Evolutionary conservation across 2,329 filamentous ascomycete species (phyloP).

Genomic region (Dactylonectria estremocensis): DNA sequence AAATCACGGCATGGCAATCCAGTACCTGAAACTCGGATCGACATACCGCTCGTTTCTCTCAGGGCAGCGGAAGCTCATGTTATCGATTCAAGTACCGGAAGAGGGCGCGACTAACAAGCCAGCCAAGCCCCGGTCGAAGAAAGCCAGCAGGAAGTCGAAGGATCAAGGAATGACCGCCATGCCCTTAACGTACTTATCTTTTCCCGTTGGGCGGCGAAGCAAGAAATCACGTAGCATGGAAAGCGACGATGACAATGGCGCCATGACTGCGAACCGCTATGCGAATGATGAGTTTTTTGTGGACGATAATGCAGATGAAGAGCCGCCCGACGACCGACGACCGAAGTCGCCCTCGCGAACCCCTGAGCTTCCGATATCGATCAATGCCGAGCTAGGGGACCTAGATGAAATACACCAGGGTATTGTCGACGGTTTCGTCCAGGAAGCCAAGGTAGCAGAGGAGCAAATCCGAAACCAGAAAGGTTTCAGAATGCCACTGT

Average conservation of each 20-base stretch:
- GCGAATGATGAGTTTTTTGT: conserved; percentile 66
- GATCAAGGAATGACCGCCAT: conserved; percentile 58
- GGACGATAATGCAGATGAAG: conserved; percentile 63
- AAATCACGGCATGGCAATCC: conserved; percentile 76
- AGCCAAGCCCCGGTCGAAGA: conserved; percentile 52
- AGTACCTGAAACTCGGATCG: conserved; percentile 74
- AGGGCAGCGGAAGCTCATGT: conserved; percentile 62
- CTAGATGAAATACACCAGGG: conserved; percentile 74
- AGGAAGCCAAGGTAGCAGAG: conserved; percentile 72
- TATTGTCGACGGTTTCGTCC: conserved; percentile 76
- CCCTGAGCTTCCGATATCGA: conserved; percentile 71
- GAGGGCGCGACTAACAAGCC: conserved; percentile 47
- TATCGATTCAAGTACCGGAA: conserved; percentile 59
- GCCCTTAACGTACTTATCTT: conserved; percentile 66
- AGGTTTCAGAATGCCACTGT: conserved; percentile 71
- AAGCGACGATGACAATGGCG: conserved; percentile 56
- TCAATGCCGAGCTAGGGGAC: conserved; percentile 67
- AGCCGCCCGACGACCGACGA: conserved; percentile 57
- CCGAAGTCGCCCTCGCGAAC: conserved; percentile 52
- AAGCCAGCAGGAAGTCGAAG: conserved; percentile 55
- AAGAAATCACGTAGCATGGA: conserved; percentile 45
- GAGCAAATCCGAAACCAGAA: conserved; percentile 74
- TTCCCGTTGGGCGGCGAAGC: conserved; percentile 60
- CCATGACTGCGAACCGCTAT: conserved; percentile 63
- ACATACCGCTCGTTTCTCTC: conserved; percentile 60